phyloP scores from a whole-genome alignment of 768 basidiomycete genomes.

The Suillus weaverae region DNA sequence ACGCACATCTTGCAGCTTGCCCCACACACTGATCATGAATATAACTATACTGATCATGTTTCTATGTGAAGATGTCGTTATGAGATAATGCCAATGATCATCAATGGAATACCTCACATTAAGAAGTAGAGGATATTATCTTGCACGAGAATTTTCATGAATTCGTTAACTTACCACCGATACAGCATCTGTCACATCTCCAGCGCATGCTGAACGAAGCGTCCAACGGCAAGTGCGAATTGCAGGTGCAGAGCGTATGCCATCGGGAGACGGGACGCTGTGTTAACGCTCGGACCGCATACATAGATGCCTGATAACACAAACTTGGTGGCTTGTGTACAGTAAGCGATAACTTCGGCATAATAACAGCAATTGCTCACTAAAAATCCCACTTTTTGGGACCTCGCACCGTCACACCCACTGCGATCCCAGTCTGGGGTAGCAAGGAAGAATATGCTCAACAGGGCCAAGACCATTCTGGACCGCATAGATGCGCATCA shows the following conservation, averaged over 20 bases:
- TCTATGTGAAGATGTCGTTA: constrained; percentile 7
- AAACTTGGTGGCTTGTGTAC: constrained; percentile 11
- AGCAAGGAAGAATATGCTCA: constrained; percentile 10
- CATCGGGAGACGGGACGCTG: constrained; percentile 7
- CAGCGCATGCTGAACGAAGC: constrained; percentile 15
- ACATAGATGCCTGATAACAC: constrained; percentile 18
- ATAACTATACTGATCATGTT: constrained; percentile 18
- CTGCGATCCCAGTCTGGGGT: constrained; percentile 13
- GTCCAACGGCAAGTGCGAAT: constrained; percentile 17
- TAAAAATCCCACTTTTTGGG: constrained; percentile 20
- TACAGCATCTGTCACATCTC: constrained; percentile 10
- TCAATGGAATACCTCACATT: constrained; percentile 13
- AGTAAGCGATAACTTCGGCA: not conserved
- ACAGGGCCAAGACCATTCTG: constrained; percentile 10
- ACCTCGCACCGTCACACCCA: too few species aligned
- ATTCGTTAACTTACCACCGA: constrained; percentile 13
- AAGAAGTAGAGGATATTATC: constrained; percentile 24
- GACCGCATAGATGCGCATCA: constrained; percentile 22
- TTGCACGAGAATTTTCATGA: constrained; percentile 17
- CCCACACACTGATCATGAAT: constrained; percentile 21
- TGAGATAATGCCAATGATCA: not conserved
- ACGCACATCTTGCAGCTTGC: too few species aligned
- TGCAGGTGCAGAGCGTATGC: constrained; percentile 20
- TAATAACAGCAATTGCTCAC: constrained; percentile 7
- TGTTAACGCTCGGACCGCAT: constrained; percentile 13